Percentiles rank a stretch among this genome's conserved stretches.
Evolutionary conservation across 1,139 yeast genomes (phyloP).

Genomic region (Lipomyces yarrowii): DNA sequence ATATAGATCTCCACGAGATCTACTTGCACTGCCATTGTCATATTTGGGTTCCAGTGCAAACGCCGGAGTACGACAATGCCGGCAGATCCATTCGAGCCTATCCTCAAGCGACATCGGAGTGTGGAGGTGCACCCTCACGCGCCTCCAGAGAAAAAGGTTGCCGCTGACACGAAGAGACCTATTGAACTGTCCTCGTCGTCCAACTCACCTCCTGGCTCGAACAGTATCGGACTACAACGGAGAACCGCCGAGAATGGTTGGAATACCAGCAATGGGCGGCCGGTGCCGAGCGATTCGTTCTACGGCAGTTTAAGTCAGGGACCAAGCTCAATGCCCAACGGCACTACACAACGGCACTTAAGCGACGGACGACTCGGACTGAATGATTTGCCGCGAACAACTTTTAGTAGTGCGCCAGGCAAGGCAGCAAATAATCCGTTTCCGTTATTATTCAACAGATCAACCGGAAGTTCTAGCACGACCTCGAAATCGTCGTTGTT

Average conservation of each 20-base stretch:
- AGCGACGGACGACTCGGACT: constrained; percentile 1
- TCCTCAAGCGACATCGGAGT: neutral
- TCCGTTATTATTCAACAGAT: constrained; percentile 26
- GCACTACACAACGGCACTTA: neutral
- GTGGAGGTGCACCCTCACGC: neutral
- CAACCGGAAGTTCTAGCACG: neutral
- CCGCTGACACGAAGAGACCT: neutral
- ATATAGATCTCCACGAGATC: neutral
- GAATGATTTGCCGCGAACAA: constrained; percentile 5
- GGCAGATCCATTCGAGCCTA: neutral
- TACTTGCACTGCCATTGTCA: neutral
- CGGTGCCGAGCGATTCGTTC: constrained; percentile 15
- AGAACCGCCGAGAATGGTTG: neutral
- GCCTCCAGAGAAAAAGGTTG: neutral
- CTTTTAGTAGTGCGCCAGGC: constrained; percentile 5
- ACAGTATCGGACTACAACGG: neutral
- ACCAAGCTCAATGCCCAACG: neutral
- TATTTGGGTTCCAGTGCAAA: neutral
- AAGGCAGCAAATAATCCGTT: constrained; percentile 17
- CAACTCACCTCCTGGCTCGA: neutral
- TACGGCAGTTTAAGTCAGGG: constrained; percentile 16
- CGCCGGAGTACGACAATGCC: neutral
- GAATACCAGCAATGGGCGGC: constrained; percentile 6
- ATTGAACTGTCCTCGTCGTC: neutral
- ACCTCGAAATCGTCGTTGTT: neutral